Conservation (phyloP, 2,329 filamentous ascomycete genomes). For the Colletotrichum sp. region DNA sequence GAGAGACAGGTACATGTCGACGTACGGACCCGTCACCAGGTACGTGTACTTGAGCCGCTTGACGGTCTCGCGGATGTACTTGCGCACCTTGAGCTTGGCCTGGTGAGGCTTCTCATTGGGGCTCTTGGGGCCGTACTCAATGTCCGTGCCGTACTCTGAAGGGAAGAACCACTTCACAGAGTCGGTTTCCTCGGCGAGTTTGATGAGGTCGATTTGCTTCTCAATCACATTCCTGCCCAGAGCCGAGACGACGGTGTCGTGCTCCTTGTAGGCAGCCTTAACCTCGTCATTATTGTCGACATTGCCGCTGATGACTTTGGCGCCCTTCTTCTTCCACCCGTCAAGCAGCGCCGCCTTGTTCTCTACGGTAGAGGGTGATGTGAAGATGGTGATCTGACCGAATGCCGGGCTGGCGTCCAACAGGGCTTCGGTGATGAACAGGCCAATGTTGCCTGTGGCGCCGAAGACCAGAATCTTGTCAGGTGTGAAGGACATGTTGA, state of each 20-base stretch:
- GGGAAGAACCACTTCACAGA: conserved; percentile 69
- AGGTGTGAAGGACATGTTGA: conserved; percentile 5
- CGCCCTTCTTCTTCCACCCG: conserved; percentile 25
- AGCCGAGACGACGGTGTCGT: conserved; percentile 70
- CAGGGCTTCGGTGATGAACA: conserved; percentile 44
- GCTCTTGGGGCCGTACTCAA: conserved; percentile 64
- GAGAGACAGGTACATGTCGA: conserved; percentile 63
- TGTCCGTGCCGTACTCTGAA: conserved; percentile 71
- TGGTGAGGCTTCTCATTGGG: conserved; percentile 71
- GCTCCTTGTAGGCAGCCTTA: conserved; percentile 57
- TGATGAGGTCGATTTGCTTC: conserved; percentile 66
- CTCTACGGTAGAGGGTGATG: neutral
- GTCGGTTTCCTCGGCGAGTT: conserved; percentile 57
- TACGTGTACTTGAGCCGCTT: conserved; percentile 66
- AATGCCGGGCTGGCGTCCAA: conserved; percentile 38
- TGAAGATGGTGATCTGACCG: conserved; percentile 39
- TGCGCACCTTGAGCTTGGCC: conserved; percentile 71
- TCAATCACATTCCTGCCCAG: conserved; percentile 68
- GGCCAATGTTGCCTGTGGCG: conserved; percentile 46
- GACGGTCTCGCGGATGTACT: conserved; percentile 58
- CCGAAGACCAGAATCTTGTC: conserved; percentile 32
- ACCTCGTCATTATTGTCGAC: conserved; percentile 51
- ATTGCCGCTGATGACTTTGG: conserved; percentile 31
- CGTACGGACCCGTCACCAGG: conserved; percentile 73
- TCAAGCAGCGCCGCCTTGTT: conserved; percentile 26